phyloP scores from a whole-genome alignment of 2,329 filamentous ascomycete species.

The Claviceps sp. region DNA sequence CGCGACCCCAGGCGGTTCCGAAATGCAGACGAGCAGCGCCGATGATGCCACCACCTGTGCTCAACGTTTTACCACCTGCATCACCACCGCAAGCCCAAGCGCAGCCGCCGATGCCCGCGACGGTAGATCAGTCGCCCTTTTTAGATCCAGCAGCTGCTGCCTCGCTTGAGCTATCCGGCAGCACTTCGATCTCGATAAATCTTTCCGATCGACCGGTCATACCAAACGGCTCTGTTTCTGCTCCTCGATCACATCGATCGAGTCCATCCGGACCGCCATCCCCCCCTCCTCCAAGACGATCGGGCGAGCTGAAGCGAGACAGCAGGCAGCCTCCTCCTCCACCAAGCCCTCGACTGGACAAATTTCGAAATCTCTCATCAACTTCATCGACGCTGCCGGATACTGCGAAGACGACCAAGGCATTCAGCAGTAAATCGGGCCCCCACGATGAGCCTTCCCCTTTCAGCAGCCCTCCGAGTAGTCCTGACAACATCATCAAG shows the following conservation, averaged over 20 bases:
- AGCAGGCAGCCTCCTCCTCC: conserved; percentile 43
- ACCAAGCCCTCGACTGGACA: conserved; percentile 68
- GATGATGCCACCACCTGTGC: conserved; percentile 41
- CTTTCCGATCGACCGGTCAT: conserved; percentile 43
- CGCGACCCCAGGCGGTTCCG: conserved; percentile 10
- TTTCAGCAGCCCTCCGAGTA: conserved; percentile 75
- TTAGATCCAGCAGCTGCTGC: conserved; percentile 34
- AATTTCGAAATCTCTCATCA: conserved; percentile 29
- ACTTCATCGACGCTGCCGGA: conserved; percentile 10
- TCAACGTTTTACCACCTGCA: conserved; percentile 56
- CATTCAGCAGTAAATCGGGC: conserved; percentile 8
- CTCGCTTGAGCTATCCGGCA: conserved; percentile 26
- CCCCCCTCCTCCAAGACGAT: conserved; percentile 49
- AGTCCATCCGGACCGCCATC: conserved; percentile 41
- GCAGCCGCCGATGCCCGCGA: conserved; percentile 19
- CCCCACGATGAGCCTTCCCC: conserved; percentile 48
- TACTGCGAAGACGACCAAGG: conserved; percentile 4
- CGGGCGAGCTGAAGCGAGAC: conserved; percentile 42
- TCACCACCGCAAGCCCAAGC: conserved; percentile 46
- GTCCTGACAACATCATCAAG: conserved; percentile 42
- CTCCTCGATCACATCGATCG: conserved; percentile 31
- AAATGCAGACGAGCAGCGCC: conserved; percentile 12
- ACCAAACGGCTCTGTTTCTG: conserved; percentile 27
- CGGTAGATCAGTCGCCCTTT: conserved; percentile 30
- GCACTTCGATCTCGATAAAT: conserved; percentile 33